Evolutionary conservation across 1,139 yeast genomes (phyloP).

Genomic region (Sugiyamaella xylanicola): DNA sequence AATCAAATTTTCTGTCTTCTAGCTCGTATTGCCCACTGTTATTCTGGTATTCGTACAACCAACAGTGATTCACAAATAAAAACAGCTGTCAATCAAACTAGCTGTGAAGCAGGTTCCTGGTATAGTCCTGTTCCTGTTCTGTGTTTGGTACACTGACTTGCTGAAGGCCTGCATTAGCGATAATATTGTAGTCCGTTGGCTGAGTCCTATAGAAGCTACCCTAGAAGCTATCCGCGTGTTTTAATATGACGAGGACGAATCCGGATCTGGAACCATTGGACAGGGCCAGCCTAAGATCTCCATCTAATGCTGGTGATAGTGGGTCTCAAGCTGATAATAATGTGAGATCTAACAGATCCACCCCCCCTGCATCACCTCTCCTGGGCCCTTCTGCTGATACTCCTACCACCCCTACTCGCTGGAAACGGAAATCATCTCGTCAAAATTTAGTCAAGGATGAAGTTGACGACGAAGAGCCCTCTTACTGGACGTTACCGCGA

Average conservation of each 20-base stretch:
- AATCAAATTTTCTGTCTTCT: too few species aligned
- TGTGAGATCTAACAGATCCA: not conserved
- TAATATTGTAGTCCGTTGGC: too few species aligned
- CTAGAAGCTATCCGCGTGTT: not conserved
- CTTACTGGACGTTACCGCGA: constrained; percentile 37
- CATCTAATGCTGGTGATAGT: not conserved
- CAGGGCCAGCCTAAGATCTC: not conserved
- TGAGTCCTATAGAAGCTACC: not conserved
- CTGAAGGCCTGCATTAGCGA: too few species aligned
- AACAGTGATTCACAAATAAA: too few species aligned
- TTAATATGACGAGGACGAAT: not conserved
- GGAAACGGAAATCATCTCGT: constrained; percentile 20
- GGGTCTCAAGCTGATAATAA: not conserved
- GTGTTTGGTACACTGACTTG: too few species aligned
- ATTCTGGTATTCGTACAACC: too few species aligned
- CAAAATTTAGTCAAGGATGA: not conserved
- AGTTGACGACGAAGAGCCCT: constrained; percentile 25
- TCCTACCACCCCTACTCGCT: constrained; percentile 16
- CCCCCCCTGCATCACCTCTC: constrained; percentile 12
- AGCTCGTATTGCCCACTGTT: too few species aligned
- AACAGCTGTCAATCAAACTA: too few species aligned
- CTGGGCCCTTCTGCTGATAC: constrained; percentile 13
- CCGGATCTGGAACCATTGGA: not conserved
- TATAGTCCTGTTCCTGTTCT: too few species aligned
- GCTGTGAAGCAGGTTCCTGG: too few species aligned